Evolutionary conservation across 2,329 filamentous ascomycete genomes (phyloP).

Genomic region (Podosphaera xanthii): DNA sequence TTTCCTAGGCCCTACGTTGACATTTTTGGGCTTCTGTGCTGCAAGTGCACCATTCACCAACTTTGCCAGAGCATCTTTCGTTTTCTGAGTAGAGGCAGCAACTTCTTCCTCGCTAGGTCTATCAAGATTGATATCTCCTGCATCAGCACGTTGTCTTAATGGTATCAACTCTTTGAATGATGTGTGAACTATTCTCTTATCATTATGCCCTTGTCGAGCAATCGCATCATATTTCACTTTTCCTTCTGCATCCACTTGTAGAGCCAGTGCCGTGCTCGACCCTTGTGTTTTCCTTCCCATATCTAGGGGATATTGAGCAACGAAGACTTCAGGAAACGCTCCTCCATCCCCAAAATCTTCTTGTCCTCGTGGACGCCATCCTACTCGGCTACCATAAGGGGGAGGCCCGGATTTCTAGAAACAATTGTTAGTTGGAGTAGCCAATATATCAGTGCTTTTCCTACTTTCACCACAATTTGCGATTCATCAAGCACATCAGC

Average conservation of each 20-base stretch:
- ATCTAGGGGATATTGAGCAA: slow-evolving; percentile 86
- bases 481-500: slow-evolving; percentile 61
- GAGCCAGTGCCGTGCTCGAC: slow-evolving; percentile 68
- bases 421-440: slow-evolving; percentile 2
- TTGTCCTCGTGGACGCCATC: slow-evolving; percentile 72
- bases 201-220: slow-evolving; percentile 67
- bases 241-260: slow-evolving; percentile 76
- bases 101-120: slow-evolving; percentile 72
- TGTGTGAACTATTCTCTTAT: slow-evolving; percentile 68
- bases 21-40: slow-evolving; percentile 87
- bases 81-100: slow-evolving; percentile 62
- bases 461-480: slow-evolving; percentile 58
- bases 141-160: slow-evolving; percentile 74
- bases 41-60: slow-evolving; percentile 70
- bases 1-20: slow-evolving; percentile 56
- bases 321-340: slow-evolving; percentile 78
- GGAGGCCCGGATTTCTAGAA: slow-evolving; percentile 56
- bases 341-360: slow-evolving; percentile 95
- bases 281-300: slow-evolving; percentile 62
- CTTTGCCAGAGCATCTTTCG: slow-evolving; percentile 61
- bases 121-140: slow-evolving; percentile 72
- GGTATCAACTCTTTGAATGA: slow-evolving; percentile 96
- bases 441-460: slow-evolving; percentile 4
- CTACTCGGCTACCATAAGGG: slow-evolving; percentile 62
- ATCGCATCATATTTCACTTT: slow-evolving; percentile 96